A percentile compares a stretch with the other conserved stretches of the same genome.
These are phyloP conservation scores for Phoma herbarum DNA, from an alignment of 2,329 filamentous ascomycete genomes.

Conservation along the genomic window DNA sequence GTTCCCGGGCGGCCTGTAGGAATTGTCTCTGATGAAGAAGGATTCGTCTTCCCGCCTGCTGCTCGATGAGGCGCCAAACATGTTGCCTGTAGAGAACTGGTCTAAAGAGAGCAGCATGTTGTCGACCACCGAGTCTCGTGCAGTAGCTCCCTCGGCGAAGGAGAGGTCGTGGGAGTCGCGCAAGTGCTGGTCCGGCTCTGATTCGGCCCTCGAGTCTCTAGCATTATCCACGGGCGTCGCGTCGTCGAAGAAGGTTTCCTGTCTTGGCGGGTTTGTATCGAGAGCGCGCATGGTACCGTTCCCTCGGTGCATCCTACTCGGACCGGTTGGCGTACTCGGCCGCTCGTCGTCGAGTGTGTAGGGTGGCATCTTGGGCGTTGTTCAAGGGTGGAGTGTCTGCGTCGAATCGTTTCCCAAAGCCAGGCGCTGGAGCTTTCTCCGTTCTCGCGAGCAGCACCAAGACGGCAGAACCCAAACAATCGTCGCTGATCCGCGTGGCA, in stretches of 20 bases:
- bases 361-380: constrained; percentile 35
- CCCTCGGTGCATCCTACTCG: constrained; percentile 34
- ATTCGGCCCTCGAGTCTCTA: constrained; percentile 25
- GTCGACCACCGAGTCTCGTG: constrained; percentile 87
- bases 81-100: constrained; percentile 57
- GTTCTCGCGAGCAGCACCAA: constrained; percentile 23
- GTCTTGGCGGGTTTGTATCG: constrained; percentile 40
- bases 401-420: constrained; percentile 27
- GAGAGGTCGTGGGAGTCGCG: constrained; percentile 85
- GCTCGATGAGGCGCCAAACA: constrained; percentile 27
- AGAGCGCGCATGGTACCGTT: constrained; percentile 40
- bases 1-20: constrained; percentile 43
- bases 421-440: constrained; percentile 43
- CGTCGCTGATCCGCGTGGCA: constrained; percentile 20
- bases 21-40: constrained; percentile 48
- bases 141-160: constrained; percentile 72
- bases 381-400: constrained; percentile 28
- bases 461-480: constrained; percentile 23
- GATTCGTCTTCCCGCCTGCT: constrained; percentile 42
- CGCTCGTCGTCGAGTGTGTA: constrained; percentile 33
- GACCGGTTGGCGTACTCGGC: constrained; percentile 44
- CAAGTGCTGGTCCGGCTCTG: constrained; percentile 27
- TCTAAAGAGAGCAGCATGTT: constrained; percentile 96
- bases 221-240: constrained; percentile 45
- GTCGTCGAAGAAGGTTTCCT: constrained; percentile 50